Evolutionary conservation across 2,329 filamentous ascomycete species (phyloP).

Genomic region (Neonectria hederae): DNA sequence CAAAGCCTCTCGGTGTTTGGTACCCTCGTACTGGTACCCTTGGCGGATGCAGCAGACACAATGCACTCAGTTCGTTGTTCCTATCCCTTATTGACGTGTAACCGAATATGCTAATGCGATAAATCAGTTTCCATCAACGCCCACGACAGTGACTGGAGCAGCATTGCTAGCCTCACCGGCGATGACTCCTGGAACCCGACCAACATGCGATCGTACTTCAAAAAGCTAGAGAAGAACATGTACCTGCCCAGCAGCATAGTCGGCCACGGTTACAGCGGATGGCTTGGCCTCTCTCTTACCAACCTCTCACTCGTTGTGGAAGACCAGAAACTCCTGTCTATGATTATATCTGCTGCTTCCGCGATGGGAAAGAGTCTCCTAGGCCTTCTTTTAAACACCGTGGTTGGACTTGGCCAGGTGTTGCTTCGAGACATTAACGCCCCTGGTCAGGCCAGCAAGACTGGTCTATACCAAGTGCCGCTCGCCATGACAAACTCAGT

Average conservation of each 20-base stretch:
- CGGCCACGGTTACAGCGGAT: conserved; percentile 56
- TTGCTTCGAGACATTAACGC: conserved; percentile 43
- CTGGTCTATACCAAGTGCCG: conserved; percentile 65
- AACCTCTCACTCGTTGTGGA: conserved; percentile 38
- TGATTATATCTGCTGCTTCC: conserved; percentile 40
- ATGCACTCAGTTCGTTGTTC: conserved; percentile 39
- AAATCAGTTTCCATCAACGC: conserved; percentile 49
- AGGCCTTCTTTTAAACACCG: conserved; percentile 27
- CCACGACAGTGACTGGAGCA: conserved; percentile 52
- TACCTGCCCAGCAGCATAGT: conserved; percentile 50
- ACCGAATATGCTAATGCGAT: neutral
- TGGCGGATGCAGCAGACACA: conserved; percentile 52
- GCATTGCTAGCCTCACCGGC: conserved; percentile 53
- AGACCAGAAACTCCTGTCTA: conserved; percentile 42
- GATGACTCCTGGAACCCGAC: conserved; percentile 53
- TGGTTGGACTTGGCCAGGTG: conserved; percentile 40
- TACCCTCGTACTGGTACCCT: conserved; percentile 57
- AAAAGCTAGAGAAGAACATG: conserved; percentile 54
- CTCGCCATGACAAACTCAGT: conserved; percentile 60
- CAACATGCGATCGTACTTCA: conserved; percentile 54
- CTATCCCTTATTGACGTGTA: fast-evolving
- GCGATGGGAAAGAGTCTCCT: conserved; percentile 41
- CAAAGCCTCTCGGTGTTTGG: conserved; percentile 52
- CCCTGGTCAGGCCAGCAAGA: conserved; percentile 28
- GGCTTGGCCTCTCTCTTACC: conserved; percentile 41